Percentiles rank a stretch among this genome's conserved stretches.
Evolutionary conservation across 768 basidiomycete species (phyloP).

Genomic region (Phlebiopsis gigantea): DNA sequence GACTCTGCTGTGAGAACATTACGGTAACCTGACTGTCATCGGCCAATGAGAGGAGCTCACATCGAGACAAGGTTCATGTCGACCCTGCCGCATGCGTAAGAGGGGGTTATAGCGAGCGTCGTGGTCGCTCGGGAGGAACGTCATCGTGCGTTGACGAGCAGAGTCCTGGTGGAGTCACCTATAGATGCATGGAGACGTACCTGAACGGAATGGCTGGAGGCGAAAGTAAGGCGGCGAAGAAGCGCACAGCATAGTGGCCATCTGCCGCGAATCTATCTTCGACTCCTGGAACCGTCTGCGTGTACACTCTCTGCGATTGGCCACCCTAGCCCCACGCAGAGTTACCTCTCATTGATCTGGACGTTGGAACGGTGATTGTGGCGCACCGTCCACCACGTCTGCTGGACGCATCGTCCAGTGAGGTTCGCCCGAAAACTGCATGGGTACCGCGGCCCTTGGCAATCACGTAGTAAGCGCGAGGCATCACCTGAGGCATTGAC

Average conservation of each 20-base stretch:
- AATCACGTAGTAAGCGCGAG: not conserved
- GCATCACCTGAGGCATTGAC: not conserved
- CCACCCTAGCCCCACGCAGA: not conserved
- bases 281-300: not conserved
- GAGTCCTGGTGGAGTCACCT: not conserved
- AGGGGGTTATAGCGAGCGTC: not conserved
- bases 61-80: not conserved
- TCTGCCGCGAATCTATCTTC: not conserved
- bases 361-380: not conserved
- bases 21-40: not conserved
- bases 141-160: not conserved
- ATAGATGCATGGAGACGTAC: too few species aligned
- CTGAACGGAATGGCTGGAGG: not conserved
- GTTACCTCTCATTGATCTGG: not conserved
- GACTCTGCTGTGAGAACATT: not conserved
- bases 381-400: not conserved
- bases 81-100: not conserved
- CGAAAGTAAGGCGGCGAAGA: slow-evolving; percentile 4
- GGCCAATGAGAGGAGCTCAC: not conserved
- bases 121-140: not conserved
- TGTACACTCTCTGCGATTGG: not conserved
- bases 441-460: not conserved
- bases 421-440: not conserved
- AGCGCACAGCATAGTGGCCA: not conserved
- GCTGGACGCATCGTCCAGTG: not conserved